A percentile compares a stretch with the other conserved stretches of the same genome.
Evolutionary conservation across 2,329 filamentous ascomycete species (phyloP).

Genomic region (Penicillium corylophilum): DNA sequence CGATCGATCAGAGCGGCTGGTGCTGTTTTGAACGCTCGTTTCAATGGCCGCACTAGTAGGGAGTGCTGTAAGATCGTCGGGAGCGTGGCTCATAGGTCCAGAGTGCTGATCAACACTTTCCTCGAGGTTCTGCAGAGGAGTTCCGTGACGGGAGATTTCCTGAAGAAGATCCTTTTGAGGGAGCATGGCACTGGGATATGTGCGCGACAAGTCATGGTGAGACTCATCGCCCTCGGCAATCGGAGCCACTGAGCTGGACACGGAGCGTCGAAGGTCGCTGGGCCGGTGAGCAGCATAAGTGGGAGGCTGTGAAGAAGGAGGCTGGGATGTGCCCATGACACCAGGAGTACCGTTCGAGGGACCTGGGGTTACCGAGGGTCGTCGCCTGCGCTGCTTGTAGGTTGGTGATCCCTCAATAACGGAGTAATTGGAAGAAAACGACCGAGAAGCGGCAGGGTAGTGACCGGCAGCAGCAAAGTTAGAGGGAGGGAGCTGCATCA

Average conservation of each 20-base stretch:
- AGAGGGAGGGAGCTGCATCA: slow-evolving; percentile 87
- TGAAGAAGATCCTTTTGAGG: slow-evolving; percentile 79
- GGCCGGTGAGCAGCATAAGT: slow-evolving; percentile 69
- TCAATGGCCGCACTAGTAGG: slow-evolving; percentile 62
- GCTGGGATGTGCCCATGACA: slow-evolving; percentile 41
- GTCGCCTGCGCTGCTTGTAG: slow-evolving; percentile 93
- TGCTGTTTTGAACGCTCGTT: slow-evolving; percentile 56
- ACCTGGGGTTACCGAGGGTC: slow-evolving; percentile 85
- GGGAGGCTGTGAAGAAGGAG: slow-evolving; percentile 39
- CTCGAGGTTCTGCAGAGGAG: slow-evolving; percentile 81
- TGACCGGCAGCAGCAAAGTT: slow-evolving; percentile 77
- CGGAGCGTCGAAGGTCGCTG: slow-evolving; percentile 86
- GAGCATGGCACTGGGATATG: slow-evolving; percentile 65
- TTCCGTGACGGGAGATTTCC: slow-evolving; percentile 79
- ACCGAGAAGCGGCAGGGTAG: slow-evolving; percentile 68
- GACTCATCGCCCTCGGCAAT: slow-evolving; percentile 77
- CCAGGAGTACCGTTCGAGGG: slow-evolving; percentile 69
- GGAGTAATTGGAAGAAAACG: slow-evolving; percentile 76
- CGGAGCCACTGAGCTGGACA: slow-evolving; percentile 82
- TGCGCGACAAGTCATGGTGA: slow-evolving; percentile 71
- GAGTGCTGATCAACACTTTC: slow-evolving; percentile 75
- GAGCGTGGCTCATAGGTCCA: slow-evolving; percentile 61
- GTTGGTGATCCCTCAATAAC: slow-evolving; percentile 97
- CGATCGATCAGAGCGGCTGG: slow-evolving; percentile 55
- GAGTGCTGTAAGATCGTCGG: slow-evolving; percentile 67